Base-by-base conservation (phyloP, 2,329 filamentous ascomycete genomes). In the Fusarium nelsonii region DNA sequence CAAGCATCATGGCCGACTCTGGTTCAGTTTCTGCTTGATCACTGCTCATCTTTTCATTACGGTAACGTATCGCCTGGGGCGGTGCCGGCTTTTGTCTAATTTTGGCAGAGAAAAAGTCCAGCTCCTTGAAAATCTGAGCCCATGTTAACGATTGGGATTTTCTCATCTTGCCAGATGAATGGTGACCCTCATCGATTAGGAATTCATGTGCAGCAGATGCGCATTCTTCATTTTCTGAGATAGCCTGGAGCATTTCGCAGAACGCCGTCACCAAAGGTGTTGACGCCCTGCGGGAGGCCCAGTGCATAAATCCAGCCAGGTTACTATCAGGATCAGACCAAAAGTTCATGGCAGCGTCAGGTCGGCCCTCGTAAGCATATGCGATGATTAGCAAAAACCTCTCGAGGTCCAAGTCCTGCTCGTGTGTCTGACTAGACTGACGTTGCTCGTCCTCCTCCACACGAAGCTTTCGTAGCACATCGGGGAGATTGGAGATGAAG, bases 191-290 rank as follows among this genome's bases (percentile, higher is more conserved):
- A 72, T 97, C 95, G 3, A 96, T 85, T 16, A 99, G 83, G 75
- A 99, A 99, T 50, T 90, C 89, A 77, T 99, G 95, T 1, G 95
- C 93, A 16, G 92, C 87, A 55, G 91, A 90, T 30, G 96, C 95
- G 73, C 93, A 96, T 54, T 92, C 88, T 55, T 93, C 88, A 53
- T 93, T 93, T 52, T 91, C 90, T 0, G 96, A 93, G 48, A 99
- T 90, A 2, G 94, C 91, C 75, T 94, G 92, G 16, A 99, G 84
- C 90, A 99, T 95, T 77, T 98, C 95, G 78, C 96, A 99, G 73
- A 98, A 99, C 14, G 95, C 94, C 65, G 93, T 96, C 62, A 97
- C 94, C 26, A 97, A 87, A n/a, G 96, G 96, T 1, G 97, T 97
- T 1, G 97, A 97, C 64, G 97, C 94, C 73, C 96, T 87, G 72